Conservation (phyloP, 768 basidiomycete genomes). For the Boletus huronensis region DNA sequence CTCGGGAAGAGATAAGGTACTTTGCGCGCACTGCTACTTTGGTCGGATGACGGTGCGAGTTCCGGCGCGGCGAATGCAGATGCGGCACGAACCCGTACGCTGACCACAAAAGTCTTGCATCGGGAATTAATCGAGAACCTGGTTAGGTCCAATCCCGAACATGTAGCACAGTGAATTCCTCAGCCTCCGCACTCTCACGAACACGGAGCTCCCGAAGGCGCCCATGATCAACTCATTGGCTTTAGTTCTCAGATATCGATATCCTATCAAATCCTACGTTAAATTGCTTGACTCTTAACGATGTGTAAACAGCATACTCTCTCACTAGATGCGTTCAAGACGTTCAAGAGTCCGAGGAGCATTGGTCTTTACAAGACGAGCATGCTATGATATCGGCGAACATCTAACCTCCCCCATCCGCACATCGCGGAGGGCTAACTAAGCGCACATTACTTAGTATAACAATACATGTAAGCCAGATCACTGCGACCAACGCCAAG, state of each 20-base stretch:
- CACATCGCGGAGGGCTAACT: not conserved
- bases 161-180: too few species aligned
- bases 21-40: not conserved
- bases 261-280: too few species aligned
- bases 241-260: not conserved
- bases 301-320: not conserved
- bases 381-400: not conserved
- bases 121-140: not conserved
- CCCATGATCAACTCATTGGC: not conserved
- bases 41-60: not conserved
- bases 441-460: not conserved
- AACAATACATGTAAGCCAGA: conserved; percentile 3
- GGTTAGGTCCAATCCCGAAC: too few species aligned
- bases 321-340: not conserved
- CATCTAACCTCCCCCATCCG: not conserved
- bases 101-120: not conserved
- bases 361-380: not conserved
- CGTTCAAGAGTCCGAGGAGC: not conserved
- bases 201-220: not conserved
- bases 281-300: not conserved
- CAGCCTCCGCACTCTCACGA: not conserved
- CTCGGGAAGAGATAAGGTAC: not conserved
- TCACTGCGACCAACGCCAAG: not conserved
- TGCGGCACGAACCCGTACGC: not conserved
- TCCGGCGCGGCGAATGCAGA: too few species aligned